phyloP scores from a whole-genome alignment of 805 yeast genomes.

The Myxozyma geophila region DNA sequence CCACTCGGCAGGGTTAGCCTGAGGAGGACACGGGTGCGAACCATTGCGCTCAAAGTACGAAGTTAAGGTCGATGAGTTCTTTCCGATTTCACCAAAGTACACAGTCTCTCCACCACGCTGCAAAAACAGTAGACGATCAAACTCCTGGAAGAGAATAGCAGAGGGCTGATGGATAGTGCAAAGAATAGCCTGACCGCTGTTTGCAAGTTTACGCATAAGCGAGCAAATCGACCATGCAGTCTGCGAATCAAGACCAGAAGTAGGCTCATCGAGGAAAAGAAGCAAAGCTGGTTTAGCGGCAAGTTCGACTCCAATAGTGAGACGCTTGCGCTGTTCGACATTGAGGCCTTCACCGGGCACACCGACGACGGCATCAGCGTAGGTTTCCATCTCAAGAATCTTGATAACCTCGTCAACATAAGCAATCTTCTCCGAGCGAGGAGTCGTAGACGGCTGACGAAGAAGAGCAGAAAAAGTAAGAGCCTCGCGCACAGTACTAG shows the following conservation, averaged over 20 bases:
- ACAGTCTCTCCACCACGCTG: slow-evolving; percentile 80
- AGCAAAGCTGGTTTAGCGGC: slow-evolving; percentile 70
- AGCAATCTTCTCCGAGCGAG: slow-evolving; percentile 61
- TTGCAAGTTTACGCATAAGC: slow-evolving; percentile 67
- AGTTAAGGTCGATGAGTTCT: slow-evolving; percentile 60
- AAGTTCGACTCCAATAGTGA: slow-evolving; percentile 72
- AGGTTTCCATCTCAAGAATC: slow-evolving; percentile 68
- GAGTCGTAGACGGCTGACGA: slow-evolving; percentile 65
- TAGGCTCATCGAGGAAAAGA: slow-evolving; percentile 68
- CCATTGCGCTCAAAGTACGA: slow-evolving; percentile 72
- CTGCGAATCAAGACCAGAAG: slow-evolving; percentile 68
- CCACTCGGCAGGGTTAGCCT: slow-evolving; percentile 88
- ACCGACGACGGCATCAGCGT: slow-evolving; percentile 83
- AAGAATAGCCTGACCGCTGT: slow-evolving; percentile 73
- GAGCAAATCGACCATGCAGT: slow-evolving; percentile 73
- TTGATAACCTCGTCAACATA: slow-evolving; percentile 72
- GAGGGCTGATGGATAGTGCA: slow-evolving; percentile 83
- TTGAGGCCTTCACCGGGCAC: slow-evolving; percentile 73
- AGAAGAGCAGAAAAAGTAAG: slow-evolving; percentile 70
- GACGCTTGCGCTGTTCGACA: slow-evolving; percentile 69
- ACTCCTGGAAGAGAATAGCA: slow-evolving; percentile 67
- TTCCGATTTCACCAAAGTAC: slow-evolving; percentile 81
- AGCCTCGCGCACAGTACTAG: slow-evolving; percentile 76
- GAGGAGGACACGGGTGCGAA: slow-evolving; percentile 65
- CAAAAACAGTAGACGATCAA: slow-evolving; percentile 68